Evolutionary conservation across 176 grass and related monocot species (phyloP).

Genomic region (Avena atlantica): DNA sequence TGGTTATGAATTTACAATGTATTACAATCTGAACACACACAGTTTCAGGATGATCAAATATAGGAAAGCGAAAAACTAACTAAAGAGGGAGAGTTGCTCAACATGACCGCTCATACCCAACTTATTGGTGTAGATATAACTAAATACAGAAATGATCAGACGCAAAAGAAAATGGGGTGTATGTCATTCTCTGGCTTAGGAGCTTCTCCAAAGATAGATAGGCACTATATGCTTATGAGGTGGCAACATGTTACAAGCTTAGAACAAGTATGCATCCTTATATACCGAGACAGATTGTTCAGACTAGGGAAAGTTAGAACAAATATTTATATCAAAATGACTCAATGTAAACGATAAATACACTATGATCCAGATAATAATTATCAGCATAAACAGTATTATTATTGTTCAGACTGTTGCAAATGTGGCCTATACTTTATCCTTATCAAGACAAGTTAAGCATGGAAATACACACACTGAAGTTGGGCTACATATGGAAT

Average conservation of each 20-base stretch:
- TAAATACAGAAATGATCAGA: too few relatives aligned
- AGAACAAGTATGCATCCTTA: constrained; percentile 2
- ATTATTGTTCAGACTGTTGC: not conserved
- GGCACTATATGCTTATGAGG: not conserved
- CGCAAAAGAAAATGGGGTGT: too few relatives aligned
- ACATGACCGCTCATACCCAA: too few relatives aligned
- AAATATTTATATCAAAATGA: constrained; percentile 42
- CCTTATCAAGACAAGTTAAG: not conserved
- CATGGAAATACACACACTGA: constrained; percentile 8
- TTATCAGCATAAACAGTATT: too few relatives aligned
- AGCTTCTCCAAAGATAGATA: not conserved
- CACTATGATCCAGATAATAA: constrained; percentile 26
- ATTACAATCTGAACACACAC: too few relatives aligned
- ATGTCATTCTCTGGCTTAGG: not conserved
- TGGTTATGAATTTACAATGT: too few relatives aligned
- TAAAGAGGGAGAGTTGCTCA: too few relatives aligned
- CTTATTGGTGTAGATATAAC: too few relatives aligned
- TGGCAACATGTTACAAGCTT: not conserved
- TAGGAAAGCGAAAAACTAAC: not conserved
- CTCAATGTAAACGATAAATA: constrained; percentile 53
- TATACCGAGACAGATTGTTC: not conserved
- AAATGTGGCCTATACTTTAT: not conserved
- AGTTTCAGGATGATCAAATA: too few relatives aligned
- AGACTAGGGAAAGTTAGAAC: not conserved
- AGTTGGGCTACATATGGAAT: not conserved